Conservation (phyloP, 2,329 filamentous ascomycete species). For the Penicillium sp. region DNA sequence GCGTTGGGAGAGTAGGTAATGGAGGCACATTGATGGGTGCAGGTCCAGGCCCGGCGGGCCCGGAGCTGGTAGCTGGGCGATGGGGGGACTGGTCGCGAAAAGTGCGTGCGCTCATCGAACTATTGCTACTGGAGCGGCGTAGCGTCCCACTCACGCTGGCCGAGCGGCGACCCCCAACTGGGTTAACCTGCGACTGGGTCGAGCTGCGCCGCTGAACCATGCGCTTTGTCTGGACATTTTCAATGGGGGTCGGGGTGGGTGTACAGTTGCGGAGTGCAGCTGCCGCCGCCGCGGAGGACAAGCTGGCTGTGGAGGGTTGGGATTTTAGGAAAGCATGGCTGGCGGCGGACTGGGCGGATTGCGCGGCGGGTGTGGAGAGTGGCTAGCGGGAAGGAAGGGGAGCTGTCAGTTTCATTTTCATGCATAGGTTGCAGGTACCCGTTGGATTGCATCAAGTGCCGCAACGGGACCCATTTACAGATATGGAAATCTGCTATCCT, state of each 20-base stretch:
- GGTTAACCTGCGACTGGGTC: slow-evolving; percentile 63
- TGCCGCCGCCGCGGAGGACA: slow-evolving; percentile 84
- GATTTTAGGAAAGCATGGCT: slow-evolving; percentile 75
- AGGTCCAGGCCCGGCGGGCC: slow-evolving; percentile 43
- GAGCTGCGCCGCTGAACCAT: slow-evolving; percentile 72
- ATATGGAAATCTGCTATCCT: background rate
- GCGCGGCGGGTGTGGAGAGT: slow-evolving; percentile 63
- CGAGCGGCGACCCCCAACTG: slow-evolving; percentile 43
- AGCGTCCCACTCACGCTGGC: slow-evolving; percentile 48
- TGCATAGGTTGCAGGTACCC: slow-evolving; percentile 11
- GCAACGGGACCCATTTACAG: background rate
- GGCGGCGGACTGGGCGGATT: slow-evolving; percentile 76
- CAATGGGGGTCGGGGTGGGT: slow-evolving; percentile 74
- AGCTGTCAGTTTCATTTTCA: slow-evolving; percentile 15
- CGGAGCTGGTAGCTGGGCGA: slow-evolving; percentile 46
- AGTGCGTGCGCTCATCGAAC: slow-evolving; percentile 85
- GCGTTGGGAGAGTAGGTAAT: slow-evolving; percentile 69
- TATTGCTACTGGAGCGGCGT: slow-evolving; percentile 66
- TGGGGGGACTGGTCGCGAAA: slow-evolving; percentile 74
- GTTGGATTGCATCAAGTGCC: background rate
- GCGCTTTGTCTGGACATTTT: slow-evolving; percentile 83
- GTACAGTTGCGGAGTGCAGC: slow-evolving; percentile 78
- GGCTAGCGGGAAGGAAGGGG: slow-evolving; percentile 49
- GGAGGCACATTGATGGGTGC: slow-evolving; percentile 59
- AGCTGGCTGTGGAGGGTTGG: slow-evolving; percentile 61